Conservation (phyloP, 1,284 basidiomycete genomes). For the Baeospora myosura region DNA sequence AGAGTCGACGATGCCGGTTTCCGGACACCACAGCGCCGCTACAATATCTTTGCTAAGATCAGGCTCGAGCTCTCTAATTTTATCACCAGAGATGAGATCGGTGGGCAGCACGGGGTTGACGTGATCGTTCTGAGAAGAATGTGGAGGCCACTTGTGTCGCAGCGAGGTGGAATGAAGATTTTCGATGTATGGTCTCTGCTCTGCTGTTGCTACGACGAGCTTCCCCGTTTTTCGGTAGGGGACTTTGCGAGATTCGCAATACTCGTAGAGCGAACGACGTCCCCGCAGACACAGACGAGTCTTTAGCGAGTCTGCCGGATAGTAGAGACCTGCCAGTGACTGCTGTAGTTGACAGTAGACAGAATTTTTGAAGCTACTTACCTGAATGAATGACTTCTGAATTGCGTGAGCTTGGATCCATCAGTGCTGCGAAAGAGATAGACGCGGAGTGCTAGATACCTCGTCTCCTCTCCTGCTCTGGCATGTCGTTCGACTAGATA, state of each 20-base stretch:
- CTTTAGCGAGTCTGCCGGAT: constrained; percentile 82
- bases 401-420: constrained; percentile 79
- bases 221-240: constrained; percentile 78
- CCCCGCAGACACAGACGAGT: constrained; percentile 85
- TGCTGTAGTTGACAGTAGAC: background rate
- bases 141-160: constrained; percentile 43
- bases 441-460: constrained; percentile 35
- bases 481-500: constrained; percentile 80
- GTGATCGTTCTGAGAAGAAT: constrained; percentile 21
- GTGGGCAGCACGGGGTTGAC: constrained; percentile 48
- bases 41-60: constrained; percentile 67
- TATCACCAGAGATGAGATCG: constrained; percentile 62
- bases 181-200: constrained; percentile 67
- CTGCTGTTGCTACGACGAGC: constrained; percentile 70
- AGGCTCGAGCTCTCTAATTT: constrained; percentile 76
- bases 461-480: constrained; percentile 74
- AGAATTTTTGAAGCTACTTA: constrained; percentile 19
- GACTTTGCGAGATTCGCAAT: constrained; percentile 62
- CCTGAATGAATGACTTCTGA: constrained; percentile 95
- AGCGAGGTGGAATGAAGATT: constrained; percentile 60
- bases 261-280: constrained; percentile 76
- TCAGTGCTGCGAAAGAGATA: background rate
- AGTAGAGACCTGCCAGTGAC: constrained; percentile 56
- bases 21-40: constrained; percentile 74
- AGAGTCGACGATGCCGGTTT: constrained; percentile 89